These are phyloP conservation scores for Clonostachys chloroleuca DNA, from an alignment of 2,329 filamentous ascomycete species.

Conservation along the genomic window DNA sequence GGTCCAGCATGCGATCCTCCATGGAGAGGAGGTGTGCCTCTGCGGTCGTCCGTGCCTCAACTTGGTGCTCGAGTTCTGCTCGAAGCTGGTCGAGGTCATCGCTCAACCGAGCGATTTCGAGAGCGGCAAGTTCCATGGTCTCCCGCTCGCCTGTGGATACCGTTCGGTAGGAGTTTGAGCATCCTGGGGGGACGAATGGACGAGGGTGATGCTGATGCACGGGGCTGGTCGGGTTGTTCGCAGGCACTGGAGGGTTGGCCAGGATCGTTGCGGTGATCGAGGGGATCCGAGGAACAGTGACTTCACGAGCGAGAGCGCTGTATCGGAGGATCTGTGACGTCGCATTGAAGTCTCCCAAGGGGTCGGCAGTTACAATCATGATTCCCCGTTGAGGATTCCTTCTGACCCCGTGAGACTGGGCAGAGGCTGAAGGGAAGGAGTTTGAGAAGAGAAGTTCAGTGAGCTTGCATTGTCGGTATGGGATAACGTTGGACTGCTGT, in stretches of 20 bases:
- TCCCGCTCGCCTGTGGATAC: conserved; percentile 49
- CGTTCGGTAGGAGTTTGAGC: conserved; percentile 24
- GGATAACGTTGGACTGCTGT: conserved; percentile 63
- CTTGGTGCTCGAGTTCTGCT: conserved; percentile 65
- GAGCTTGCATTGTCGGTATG: conserved; percentile 80
- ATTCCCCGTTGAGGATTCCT: conserved; percentile 80
- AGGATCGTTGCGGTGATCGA: conserved; percentile 73
- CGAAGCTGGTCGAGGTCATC: conserved; percentile 71
- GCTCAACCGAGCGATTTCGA: conserved; percentile 74
- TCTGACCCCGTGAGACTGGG: conserved; percentile 33
- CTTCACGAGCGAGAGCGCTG: conserved; percentile 85
- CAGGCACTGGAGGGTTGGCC: conserved; percentile 19
- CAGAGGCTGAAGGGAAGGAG: conserved; percentile 61
- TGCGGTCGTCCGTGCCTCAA: conserved; percentile 62
- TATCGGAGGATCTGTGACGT: conserved; percentile 95
- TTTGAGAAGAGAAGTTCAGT: conserved; percentile 86
- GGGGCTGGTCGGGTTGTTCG: conserved; percentile 15
- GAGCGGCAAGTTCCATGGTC: conserved; percentile 76
- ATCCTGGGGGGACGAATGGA: conserved; percentile 33
- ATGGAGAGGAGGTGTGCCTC: conserved; percentile 71
- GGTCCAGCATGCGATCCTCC: conserved; percentile 58
- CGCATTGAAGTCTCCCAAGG: conserved; percentile 90
- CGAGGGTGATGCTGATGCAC: conserved; percentile 20
- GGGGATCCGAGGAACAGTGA: conserved; percentile 85
- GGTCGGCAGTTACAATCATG: conserved; percentile 96